These are phyloP conservation scores for Amanita pseudoporphyria DNA, from an alignment of 768 basidiomycete genomes.

Conservation along the genomic window DNA sequence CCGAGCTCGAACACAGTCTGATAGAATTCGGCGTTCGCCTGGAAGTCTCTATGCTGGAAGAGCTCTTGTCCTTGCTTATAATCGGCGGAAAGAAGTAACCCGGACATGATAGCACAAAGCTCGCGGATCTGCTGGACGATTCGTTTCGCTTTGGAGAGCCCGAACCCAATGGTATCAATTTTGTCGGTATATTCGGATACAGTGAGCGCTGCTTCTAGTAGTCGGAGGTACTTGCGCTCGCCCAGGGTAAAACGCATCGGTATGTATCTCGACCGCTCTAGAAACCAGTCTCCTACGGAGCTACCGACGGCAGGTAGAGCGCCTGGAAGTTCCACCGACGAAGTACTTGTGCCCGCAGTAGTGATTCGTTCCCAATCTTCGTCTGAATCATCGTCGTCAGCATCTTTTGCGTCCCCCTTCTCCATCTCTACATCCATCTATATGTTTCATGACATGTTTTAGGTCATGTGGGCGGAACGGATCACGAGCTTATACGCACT, in stretches of 20 bases:
- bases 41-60: constrained; percentile 74
- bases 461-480: neutral
- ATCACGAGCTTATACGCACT: constrained; percentile 16
- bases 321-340: constrained; percentile 30
- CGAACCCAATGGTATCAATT: constrained; percentile 73
- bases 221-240: constrained; percentile 79
- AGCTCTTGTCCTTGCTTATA: constrained; percentile 86
- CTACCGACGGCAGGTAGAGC: constrained; percentile 52
- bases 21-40: constrained; percentile 72
- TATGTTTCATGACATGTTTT: neutral
- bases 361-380: constrained; percentile 35
- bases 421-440: constrained; percentile 44
- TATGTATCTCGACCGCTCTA: constrained; percentile 74
- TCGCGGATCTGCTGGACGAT: constrained; percentile 84
- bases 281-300: constrained; percentile 76
- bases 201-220: constrained; percentile 75
- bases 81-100: constrained; percentile 71
- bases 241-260: constrained; percentile 64
- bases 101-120: constrained; percentile 81
- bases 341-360: constrained; percentile 10
- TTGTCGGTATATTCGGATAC: constrained; percentile 90
- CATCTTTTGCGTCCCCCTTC: constrained; percentile 17
- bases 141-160: constrained; percentile 75
- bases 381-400: constrained; percentile 22
- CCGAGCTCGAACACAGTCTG: constrained; percentile 77